phyloP scores from a whole-genome alignment of 2,329 filamentous ascomycete genomes.

The Colletotrichum euphorbiae region DNA sequence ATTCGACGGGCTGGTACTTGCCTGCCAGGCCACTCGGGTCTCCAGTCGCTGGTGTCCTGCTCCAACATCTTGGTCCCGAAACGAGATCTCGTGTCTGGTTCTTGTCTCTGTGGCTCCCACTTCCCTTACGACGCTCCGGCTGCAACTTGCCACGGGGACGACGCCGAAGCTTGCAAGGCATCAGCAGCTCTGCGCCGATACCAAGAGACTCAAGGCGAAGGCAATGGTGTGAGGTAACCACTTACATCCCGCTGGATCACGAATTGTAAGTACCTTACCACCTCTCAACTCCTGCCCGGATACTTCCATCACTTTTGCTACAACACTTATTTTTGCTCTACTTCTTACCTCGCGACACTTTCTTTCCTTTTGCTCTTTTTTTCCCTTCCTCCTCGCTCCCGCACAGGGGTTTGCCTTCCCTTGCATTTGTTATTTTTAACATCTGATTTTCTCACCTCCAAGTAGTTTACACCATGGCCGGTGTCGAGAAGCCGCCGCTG shows the following conservation, averaged over 20 bases:
- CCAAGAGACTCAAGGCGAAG: slow-evolving; percentile 18
- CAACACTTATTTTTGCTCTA: slow-evolving; percentile 18
- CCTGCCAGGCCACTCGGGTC: slow-evolving; percentile 36
- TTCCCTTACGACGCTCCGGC: slow-evolving; percentile 36
- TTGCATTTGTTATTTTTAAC: slow-evolving; percentile 37
- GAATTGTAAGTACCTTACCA: slow-evolving; percentile 28
- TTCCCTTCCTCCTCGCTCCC: slow-evolving; percentile 23
- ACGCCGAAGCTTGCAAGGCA: slow-evolving; percentile 18
- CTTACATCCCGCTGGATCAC: slow-evolving; percentile 28
- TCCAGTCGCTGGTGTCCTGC: slow-evolving; percentile 31
- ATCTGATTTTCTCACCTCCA: slow-evolving; percentile 28
- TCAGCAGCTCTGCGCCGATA: slow-evolving; percentile 20
- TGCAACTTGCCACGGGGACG: slow-evolving; percentile 37
- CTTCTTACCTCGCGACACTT: slow-evolving; percentile 5
- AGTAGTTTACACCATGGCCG: slow-evolving; percentile 48
- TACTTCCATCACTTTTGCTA: slow-evolving; percentile 8
- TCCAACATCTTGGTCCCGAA: slow-evolving; percentile 40
- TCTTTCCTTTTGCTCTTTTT: slow-evolving; percentile 18
- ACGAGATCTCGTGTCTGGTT: slow-evolving; percentile 40
- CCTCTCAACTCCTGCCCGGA: neutral
- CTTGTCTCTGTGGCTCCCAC: slow-evolving; percentile 36
- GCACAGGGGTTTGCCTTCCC: slow-evolving; percentile 29
- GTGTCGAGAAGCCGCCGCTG: slow-evolving; percentile 46
- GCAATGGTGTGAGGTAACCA: slow-evolving; percentile 38
- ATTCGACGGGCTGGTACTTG: slow-evolving; percentile 40